Evolutionary conservation across 495 filamentous ascomycete genomes (phyloP).

Genomic region (Emericellopsis terricola): DNA sequence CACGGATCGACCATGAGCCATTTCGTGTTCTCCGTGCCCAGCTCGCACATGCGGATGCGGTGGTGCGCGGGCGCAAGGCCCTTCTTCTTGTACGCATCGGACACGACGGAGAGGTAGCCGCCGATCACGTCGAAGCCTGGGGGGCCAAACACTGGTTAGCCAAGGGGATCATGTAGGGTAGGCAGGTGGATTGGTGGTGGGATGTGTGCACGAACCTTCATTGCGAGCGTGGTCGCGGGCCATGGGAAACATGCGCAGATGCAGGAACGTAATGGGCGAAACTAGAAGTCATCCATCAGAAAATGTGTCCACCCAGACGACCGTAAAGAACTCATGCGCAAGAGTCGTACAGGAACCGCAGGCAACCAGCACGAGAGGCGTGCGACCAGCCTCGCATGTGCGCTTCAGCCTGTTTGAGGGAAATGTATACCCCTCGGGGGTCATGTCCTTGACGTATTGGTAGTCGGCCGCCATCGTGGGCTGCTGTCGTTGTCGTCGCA

Average conservation of each 20-base stretch:
- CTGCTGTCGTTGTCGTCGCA: too few relatives aligned
- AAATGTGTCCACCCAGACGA: background rate
- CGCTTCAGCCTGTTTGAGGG: constrained; percentile 44
- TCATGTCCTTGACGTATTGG: background rate
- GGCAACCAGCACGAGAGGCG: constrained; percentile 56
- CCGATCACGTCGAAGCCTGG: constrained; percentile 64
- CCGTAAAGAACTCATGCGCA: constrained; percentile 37
- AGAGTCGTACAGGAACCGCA: constrained; percentile 48
- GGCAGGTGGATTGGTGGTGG: background rate
- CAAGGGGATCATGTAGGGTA: too few relatives aligned
- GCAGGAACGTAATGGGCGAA: constrained; percentile 60
- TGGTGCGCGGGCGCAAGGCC: constrained; percentile 63
- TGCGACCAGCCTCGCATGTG: constrained; percentile 46
- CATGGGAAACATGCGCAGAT: constrained; percentile 92
- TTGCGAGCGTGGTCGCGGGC: constrained; percentile 55
- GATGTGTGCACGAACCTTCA: background rate
- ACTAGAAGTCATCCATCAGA: constrained; percentile 4
- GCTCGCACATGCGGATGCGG: constrained; percentile 50
- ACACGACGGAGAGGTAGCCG: constrained; percentile 60
- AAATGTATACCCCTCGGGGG: constrained; percentile 37
- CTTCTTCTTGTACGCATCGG: constrained; percentile 79
- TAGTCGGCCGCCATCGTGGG: background rate
- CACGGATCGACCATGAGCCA: constrained; percentile 46
- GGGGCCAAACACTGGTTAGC: constrained; percentile 46
- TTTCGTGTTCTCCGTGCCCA: constrained; percentile 57